A percentile compares a stretch with the other conserved stretches of the same genome.
phyloP scores from a whole-genome alignment of 805 yeast genomes.

The Metschnikowia bowlesiae region DNA sequence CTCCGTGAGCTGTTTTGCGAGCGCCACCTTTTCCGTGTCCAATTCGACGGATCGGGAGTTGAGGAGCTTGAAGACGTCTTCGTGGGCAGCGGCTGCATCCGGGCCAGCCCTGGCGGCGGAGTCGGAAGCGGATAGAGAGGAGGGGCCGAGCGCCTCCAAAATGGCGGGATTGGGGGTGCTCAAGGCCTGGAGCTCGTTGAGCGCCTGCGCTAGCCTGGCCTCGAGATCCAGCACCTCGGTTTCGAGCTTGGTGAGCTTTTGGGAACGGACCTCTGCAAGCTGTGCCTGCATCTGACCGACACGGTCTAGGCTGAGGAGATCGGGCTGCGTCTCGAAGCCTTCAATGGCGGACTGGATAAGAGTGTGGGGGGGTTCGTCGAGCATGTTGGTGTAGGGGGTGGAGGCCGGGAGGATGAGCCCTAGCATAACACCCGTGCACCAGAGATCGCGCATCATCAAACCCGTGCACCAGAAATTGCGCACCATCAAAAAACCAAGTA shows the following conservation, averaged over 20 bases:
- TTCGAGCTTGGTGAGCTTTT: slow-evolving; percentile 18
- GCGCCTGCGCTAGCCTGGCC: not conserved
- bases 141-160: slow-evolving; percentile 17
- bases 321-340: slow-evolving; percentile 50
- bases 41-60: slow-evolving; percentile 27
- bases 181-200: slow-evolving; percentile 19
- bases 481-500: no score
- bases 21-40: slow-evolving; percentile 45
- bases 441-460: no score
- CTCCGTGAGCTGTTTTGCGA: slow-evolving; percentile 51
- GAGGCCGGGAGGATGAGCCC: no score
- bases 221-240: slow-evolving; percentile 12
- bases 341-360: slow-evolving; percentile 42
- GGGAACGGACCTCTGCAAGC: slow-evolving; percentile 26
- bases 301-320: slow-evolving; percentile 42
- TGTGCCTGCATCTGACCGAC: slow-evolving; percentile 36
- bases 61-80: slow-evolving; percentile 25
- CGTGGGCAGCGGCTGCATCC: slow-evolving; percentile 18
- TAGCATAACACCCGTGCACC: no score
- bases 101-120: slow-evolving; percentile 5
- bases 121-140: not conserved
- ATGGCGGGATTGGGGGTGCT: slow-evolving; percentile 21
- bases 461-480: no score
- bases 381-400: slow-evolving; percentile 15
- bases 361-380: slow-evolving; percentile 30